A percentile compares a stretch with the other conserved stretches of the same genome.
These are phyloP conservation scores for Coprinopsis strossmayeri DNA, from an alignment of 768 basidiomycete species.

Conservation along the genomic window DNA sequence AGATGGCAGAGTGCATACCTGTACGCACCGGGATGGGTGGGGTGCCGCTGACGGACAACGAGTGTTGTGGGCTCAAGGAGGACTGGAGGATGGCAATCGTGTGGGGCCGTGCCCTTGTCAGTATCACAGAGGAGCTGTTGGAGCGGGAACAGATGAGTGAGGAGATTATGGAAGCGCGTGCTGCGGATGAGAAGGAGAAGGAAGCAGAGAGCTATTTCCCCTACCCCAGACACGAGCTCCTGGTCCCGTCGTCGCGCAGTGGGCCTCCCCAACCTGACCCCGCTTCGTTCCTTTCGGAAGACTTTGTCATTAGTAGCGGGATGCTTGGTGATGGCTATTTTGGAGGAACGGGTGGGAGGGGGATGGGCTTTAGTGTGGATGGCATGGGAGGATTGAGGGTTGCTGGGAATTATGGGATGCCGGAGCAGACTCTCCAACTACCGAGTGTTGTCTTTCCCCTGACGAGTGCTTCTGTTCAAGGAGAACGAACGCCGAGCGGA, in stretches of 20 bases:
- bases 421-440: neutral
- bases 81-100: constrained; percentile 67
- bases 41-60: neutral
- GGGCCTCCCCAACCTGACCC: constrained; percentile 5
- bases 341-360: constrained; percentile 7
- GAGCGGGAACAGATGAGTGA: constrained; percentile 17
- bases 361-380: constrained; percentile 8
- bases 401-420: neutral
- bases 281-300: constrained; percentile 8
- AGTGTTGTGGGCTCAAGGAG: constrained; percentile 23
- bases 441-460: neutral
- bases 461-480: neutral
- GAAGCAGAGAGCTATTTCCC: constrained; percentile 8
- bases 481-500: too few species aligned
- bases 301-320: neutral
- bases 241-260: neutral
- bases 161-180: constrained; percentile 11
- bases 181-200: constrained; percentile 11
- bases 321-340: constrained; percentile 5
- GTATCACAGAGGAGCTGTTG: constrained; percentile 48
- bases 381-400: constrained; percentile 3
- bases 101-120: constrained; percentile 62
- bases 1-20: constrained; percentile 59
- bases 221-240: neutral
- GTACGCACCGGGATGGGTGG: constrained; percentile 22